Base-by-base conservation (phyloP, 2,329 filamentous ascomycete genomes). In the Colletotrichum orbiculare region DNA sequence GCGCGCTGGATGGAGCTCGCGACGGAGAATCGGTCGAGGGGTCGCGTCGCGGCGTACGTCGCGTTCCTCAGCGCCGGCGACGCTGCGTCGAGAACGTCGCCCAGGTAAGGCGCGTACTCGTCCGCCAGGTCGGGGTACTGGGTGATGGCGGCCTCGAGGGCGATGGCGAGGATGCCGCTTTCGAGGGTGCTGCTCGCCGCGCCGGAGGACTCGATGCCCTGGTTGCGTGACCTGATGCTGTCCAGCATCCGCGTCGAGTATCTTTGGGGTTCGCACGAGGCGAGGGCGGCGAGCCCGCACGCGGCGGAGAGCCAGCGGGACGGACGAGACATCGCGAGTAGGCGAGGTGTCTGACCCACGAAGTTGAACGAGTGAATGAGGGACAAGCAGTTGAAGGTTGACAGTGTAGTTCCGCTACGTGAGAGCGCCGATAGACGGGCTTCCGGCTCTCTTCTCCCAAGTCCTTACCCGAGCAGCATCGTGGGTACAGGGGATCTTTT, bases 11-110 rank as follows among this genome's bases (percentile, higher is more conserved):
- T 67, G 47, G 67, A 62, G 1, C 61, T 64, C 5, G 65, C 69
- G 42, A 72, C 58, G 7, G 70, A 69, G 60, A 72, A 73, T 48
- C 71, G 71, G 8, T 72, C 70, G 4, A 72, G 61, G 9, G 71
- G 71, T 8, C 64, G 60, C 4, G 42, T 52, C 5, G 69, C 69
- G 17, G 46, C 61, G n/a, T 56, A 54, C 9, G 52, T 56, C 10
- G 67, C 56, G 60, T 70, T 64, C 17, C 55, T 53, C 39, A 68
- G 56, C 4, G 58, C 49, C 17, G 47, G n/a, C 4, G 69, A 63
- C 10, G 57, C 69, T 6, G 39, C 34, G 9, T 68, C 65, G 33
- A 72, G 63, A 4, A 73, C 65, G 7, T 46, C 46, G 4, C 46
- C 47, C 33, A 72, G 55, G 58, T 68, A 71, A 0, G 46, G 7